Evolutionary conservation across 306 rosid genomes (phyloP), one percentile per base, ranked within the genome.

Genomic region (Sesbania bispinosa): DNA sequence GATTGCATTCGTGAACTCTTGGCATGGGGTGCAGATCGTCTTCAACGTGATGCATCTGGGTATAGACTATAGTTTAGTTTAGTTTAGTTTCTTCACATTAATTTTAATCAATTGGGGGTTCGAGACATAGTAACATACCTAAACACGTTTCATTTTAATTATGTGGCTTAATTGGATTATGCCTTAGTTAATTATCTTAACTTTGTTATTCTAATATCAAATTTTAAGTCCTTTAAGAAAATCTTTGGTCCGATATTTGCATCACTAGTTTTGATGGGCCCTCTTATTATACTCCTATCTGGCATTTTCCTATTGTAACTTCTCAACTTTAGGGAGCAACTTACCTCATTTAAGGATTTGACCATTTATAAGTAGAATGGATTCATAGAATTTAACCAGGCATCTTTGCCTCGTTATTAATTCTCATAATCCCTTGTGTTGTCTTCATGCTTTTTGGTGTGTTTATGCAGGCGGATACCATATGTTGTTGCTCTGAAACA

Each of bases 21-120:
- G 62, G 97, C 95, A 2, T 90, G 97, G 95, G 96, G 96, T 7
- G 98, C 95, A 0, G 97, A 90, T 84, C 97, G 97, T 50, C 73
- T 83, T 77, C 97, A 90, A 3, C 82, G 91, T 32, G 98, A 90
- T 85, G 76, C 89, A 57, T 69, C 96, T 0, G 97, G 99, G 96
- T 91, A 91, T 63, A 6, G n/a, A n/a, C n/a, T n/a, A n/a, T n/a
- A n/a, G n/a, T n/a, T n/a, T n/a, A n/a, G n/a, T n/a, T n/a, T n/a
- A n/a, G 20, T 64, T 10, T 43, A 5, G 3, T 11, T 21, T 73
- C 43, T 61, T 14, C 19, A 15, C 45, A 41, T 21, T 15, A 54
- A 14, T 46, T 70, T 26, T 50, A 47, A 46, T 24, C 74, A 27
- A 35, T 46, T 30, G 6, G 38, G 64, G 18, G 6, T 57, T 61